phyloP scores from a whole-genome alignment of 2,329 filamentous ascomycete species.

The Arthrobotrys megalospora region DNA sequence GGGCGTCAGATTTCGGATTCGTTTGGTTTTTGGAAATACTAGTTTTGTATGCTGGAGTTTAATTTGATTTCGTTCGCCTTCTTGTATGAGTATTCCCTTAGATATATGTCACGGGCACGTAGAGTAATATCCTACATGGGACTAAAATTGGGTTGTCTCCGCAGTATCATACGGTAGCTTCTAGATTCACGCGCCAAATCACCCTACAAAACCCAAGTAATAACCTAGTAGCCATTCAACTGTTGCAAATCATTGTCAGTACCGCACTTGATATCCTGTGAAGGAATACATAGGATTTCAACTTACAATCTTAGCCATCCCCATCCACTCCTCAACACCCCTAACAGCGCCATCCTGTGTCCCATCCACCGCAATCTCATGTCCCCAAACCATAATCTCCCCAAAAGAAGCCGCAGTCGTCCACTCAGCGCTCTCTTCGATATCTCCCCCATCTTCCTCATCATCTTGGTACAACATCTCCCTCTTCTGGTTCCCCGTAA shows the following conservation, averaged over 20 bases:
- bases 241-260: background rate
- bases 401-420: slow-evolving; percentile 34
- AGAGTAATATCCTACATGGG: too few species aligned
- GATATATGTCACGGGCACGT: too few species aligned
- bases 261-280: background rate
- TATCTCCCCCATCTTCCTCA: slow-evolving; percentile 28
- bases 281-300: background rate
- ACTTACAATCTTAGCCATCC: slow-evolving; percentile 45
- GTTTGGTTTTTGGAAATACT: background rate
- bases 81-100: too few species aligned
- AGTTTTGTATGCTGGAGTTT: background rate
- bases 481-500: slow-evolving; percentile 36
- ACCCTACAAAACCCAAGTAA: too few species aligned
- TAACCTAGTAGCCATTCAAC: background rate
- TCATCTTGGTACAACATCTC: slow-evolving; percentile 51
- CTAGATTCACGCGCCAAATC: too few species aligned
- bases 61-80: background rate
- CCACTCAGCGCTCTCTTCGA: slow-evolving; percentile 36
- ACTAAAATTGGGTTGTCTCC: too few species aligned
- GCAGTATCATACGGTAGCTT: too few species aligned
- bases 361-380: slow-evolving; percentile 41
- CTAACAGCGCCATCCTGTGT: slow-evolving; percentile 53
- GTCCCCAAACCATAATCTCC: slow-evolving; percentile 59
- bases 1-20: background rate
- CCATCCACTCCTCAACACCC: slow-evolving; percentile 56